Conservation (phyloP, 805 yeast species). For the Starmera dryadoides region DNA sequence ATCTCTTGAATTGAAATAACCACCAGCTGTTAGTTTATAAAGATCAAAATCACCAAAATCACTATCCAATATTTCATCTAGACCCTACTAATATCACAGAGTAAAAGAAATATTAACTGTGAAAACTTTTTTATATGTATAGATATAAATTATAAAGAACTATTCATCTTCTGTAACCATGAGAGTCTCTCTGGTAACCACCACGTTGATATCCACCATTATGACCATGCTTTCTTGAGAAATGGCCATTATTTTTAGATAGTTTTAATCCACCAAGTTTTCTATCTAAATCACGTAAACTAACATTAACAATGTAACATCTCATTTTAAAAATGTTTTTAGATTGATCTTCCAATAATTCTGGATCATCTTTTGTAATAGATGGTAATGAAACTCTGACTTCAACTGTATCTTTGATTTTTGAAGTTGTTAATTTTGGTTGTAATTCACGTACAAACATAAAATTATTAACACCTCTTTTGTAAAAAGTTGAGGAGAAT, state of each 20-base stretch:
- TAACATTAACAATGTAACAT: constrained; percentile 34
- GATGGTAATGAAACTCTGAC: constrained; percentile 34
- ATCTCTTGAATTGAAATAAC: too few relatives aligned
- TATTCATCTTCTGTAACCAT: not conserved
- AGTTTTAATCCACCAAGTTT: constrained; percentile 21
- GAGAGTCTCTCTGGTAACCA: not conserved
- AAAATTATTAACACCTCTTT: constrained; percentile 39
- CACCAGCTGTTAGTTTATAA: too few relatives aligned
- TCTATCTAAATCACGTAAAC: constrained; percentile 34
- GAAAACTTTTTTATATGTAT: too few relatives aligned
- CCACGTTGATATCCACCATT: not conserved
- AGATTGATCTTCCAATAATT: constrained; percentile 13
- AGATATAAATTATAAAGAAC: too few relatives aligned
- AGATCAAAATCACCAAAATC: too few relatives aligned
- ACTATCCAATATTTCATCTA: too few relatives aligned
- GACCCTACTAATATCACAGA: too few relatives aligned
- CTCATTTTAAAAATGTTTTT: constrained; percentile 24
- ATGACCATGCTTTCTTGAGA: not conserved
- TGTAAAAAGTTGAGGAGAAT: constrained; percentile 41
- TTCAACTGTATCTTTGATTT: constrained; percentile 30
- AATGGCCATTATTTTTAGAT: constrained; percentile 5
- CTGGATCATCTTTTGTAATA: constrained; percentile 14
- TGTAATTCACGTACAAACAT: constrained; percentile 46
- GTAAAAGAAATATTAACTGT: too few relatives aligned
- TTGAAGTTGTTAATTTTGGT: constrained; percentile 35